phyloP scores from a whole-genome alignment of 1,284 basidiomycete genomes.

The Ceratobasidium sp. region DNA sequence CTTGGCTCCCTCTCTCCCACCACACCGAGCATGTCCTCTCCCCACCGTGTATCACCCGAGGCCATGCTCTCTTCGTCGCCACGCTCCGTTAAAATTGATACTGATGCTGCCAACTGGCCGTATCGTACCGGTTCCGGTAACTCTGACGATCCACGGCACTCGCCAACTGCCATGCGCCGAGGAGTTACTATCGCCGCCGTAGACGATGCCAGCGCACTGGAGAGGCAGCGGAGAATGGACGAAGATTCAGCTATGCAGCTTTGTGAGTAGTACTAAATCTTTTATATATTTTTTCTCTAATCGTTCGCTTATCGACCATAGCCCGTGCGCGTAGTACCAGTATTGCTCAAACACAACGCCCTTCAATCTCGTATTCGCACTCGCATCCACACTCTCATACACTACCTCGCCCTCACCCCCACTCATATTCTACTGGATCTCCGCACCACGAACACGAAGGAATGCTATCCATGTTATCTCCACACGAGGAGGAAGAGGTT shows the following conservation, averaged over 20 bases:
- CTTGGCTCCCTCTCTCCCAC: not conserved
- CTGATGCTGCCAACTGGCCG: not conserved
- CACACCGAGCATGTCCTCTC: slow-evolving; percentile 43
- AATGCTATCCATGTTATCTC: too few relatives aligned
- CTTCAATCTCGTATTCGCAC: too few relatives aligned
- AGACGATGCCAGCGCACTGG: too few relatives aligned
- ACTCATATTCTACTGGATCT: not conserved
- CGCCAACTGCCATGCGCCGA: not conserved
- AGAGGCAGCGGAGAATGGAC: too few relatives aligned
- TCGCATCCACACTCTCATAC: not conserved
- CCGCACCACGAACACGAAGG: too few relatives aligned
- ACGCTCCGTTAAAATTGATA: slow-evolving; percentile 44
- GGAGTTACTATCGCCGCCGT: too few relatives aligned
- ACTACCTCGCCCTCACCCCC: not conserved
- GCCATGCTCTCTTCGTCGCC: slow-evolving; percentile 26
- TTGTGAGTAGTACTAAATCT: not conserved
- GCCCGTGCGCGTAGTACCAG: too few relatives aligned
- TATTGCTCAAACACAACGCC: too few relatives aligned
- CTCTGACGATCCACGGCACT: not conserved
- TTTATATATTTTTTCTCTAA: too few relatives aligned
- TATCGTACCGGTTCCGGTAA: not conserved
- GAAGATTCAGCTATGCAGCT: not conserved
- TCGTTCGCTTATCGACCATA: too few relatives aligned
- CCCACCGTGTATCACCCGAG: slow-evolving; percentile 21
- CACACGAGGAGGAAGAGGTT: too few relatives aligned